Evolutionary conservation across 345 rosid genomes (phyloP), one percentile per base, ranked within the genome.

Genomic region (Carallia pectinifolia): DNA sequence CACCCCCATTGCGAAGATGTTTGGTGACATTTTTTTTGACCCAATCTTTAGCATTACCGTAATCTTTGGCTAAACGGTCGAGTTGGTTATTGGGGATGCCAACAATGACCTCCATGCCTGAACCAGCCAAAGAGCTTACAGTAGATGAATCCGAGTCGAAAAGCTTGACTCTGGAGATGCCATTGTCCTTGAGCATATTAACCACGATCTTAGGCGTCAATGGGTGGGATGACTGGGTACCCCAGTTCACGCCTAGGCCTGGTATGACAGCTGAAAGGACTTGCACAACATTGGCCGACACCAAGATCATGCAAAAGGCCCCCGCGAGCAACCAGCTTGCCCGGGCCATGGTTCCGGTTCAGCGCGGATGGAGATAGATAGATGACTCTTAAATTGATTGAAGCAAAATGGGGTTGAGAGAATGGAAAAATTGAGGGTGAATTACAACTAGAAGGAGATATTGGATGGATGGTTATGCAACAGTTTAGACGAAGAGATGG

Each of bases 211-310:
- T 60, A 3, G 95, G 88, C 19, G 77, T 60, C 76, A 94, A 30
- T 0, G 87, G 92, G 53, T 91, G 97, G 2, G 96, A 85, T 30
- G 92, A 80, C 31, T 85, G 68, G 33, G 71, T 78, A 0, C 98
- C 98, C 97, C 95, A 93, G 60, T 93, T 93, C 66, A 93, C 86
- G 34, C 97, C 98, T 0, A 93, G 4, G 58, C 81, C 83, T 16
- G 74, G 74, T 48, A 70, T 0, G 17, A 64, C 70, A 6, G 60
- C 52, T 1, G 61, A 39, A 8, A 17, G 13, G 17, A 71, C 82
- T 9, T 61, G 58, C 6, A 80, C 80, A 23, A 69, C 69, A 30
- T 61, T 56, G 72, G 79, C 58, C 16, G 71, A 58, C 9, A 75
- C 71, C 78, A 79, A 44, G 40, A 83, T 65, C 4, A 68, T 31